Evolutionary conservation across 106 monocot species (phyloP).

Genomic region (Dioscorea zingiberensis): DNA sequence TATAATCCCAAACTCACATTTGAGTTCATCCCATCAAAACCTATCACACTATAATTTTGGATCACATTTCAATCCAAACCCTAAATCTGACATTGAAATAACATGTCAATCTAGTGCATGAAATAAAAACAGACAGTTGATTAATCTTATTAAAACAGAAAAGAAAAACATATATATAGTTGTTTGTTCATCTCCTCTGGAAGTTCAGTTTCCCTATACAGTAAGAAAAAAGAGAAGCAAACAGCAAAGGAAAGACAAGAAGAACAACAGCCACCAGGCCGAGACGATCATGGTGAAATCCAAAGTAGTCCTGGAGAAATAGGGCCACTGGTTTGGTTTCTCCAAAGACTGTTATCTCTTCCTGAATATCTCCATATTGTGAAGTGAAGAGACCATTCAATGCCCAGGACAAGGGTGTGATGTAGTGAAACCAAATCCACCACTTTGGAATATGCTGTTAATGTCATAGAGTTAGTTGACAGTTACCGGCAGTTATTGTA

Average conservation of each 20-base stretch:
- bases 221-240: slow-evolving; percentile 48
- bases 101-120: too few species aligned
- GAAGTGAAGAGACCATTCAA: slow-evolving; percentile 57
- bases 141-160: too few species aligned
- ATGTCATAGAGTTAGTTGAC: not conserved
- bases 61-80: too few species aligned
- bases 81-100: too few species aligned
- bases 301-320: slow-evolving; percentile 61
- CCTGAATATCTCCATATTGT: slow-evolving; percentile 52
- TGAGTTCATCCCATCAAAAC: too few species aligned
- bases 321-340: slow-evolving; percentile 34
- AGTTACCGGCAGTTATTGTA: too few species aligned
- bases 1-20: too few species aligned
- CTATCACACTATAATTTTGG: too few species aligned
- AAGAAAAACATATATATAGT: too few species aligned
- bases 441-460: slow-evolving; percentile 76
- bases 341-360: slow-evolving; percentile 46
- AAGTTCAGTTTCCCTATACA: not conserved
- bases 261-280: slow-evolving; percentile 39
- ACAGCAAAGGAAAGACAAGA: slow-evolving; percentile 25
- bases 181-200: too few species aligned
- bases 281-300: slow-evolving; percentile 36
- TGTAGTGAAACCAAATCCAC: slow-evolving; percentile 79
- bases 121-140: too few species aligned
- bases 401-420: slow-evolving; percentile 50